Percentiles rank a stretch among this genome's conserved stretches.
Evolutionary conservation across 1,284 basidiomycete species (phyloP).

Genomic region (Naganishia sp.): DNA sequence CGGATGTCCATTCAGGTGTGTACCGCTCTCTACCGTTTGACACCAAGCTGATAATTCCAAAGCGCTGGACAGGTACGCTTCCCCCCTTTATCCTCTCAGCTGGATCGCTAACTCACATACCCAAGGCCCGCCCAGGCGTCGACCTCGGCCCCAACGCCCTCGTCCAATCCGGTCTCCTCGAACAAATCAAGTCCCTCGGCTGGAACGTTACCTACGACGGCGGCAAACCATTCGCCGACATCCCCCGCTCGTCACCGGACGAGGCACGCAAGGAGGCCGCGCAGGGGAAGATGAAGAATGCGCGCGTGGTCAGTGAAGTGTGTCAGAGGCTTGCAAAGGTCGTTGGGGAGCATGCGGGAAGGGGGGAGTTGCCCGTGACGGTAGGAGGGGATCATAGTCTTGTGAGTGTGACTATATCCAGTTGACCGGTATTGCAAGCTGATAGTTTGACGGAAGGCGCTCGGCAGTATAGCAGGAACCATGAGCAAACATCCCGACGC

Average conservation of each 20-base stretch:
- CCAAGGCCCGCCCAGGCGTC: conserved; percentile 74
- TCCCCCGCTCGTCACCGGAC: conserved; percentile 52
- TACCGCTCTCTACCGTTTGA: not conserved
- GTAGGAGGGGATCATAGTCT: conserved; percentile 96
- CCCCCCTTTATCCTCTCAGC: too few relatives aligned
- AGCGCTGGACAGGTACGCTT: not conserved
- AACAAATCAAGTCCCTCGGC: conserved; percentile 75
- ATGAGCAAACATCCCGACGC: conserved; percentile 37
- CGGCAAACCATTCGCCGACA: conserved; percentile 82
- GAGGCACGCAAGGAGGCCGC: not conserved
- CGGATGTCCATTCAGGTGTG: conserved; percentile 72
- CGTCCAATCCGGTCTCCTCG: conserved; percentile 76
- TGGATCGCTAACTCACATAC: too few relatives aligned
- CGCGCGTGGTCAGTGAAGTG: conserved; percentile 80
- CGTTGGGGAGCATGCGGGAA: conserved; percentile 72
- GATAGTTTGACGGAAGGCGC: conserved; percentile 61
- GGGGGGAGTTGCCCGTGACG: conserved; percentile 82
- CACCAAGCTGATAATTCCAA: conserved; percentile 51
- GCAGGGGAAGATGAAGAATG: conserved; percentile 78
- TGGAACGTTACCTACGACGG: conserved; percentile 88
- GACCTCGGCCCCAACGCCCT: conserved; percentile 86
- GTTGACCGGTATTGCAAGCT: not conserved
- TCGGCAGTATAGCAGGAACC: conserved; percentile 68
- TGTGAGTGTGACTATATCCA: conserved; percentile 57
- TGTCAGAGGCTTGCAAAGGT: conserved; percentile 74